Evolutionary conservation across 331 rosid genomes (phyloP).

Genomic region (Arachis monticola): DNA sequence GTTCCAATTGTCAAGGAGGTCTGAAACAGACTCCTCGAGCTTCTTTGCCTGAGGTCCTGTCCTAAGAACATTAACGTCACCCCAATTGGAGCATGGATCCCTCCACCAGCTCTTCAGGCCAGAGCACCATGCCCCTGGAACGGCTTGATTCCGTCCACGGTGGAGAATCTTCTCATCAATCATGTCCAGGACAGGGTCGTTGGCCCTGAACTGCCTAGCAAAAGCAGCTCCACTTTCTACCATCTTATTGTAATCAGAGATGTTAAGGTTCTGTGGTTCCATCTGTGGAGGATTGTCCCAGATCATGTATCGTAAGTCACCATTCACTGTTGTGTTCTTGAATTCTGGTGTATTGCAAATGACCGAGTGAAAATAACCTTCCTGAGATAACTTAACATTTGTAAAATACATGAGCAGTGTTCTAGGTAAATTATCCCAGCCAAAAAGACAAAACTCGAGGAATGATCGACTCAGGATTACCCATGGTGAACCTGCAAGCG

Average conservation of each 20-base stretch:
- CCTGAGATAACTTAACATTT: constrained; percentile 67
- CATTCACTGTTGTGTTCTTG: constrained; percentile 71
- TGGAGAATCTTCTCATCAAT: constrained; percentile 63
- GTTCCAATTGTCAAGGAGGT: constrained; percentile 65
- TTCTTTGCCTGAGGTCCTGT: constrained; percentile 70
- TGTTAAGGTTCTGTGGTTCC: constrained; percentile 66
- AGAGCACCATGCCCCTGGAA: constrained; percentile 79
- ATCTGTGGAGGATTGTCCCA: constrained; percentile 82
- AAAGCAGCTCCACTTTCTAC: constrained; percentile 72
- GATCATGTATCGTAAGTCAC: constrained; percentile 69
- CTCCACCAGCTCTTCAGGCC: constrained; percentile 70
- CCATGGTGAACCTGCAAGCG: constrained; percentile 83
- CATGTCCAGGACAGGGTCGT: constrained; percentile 66
- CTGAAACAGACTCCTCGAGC: constrained; percentile 63
- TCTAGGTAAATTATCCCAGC: constrained; percentile 86
- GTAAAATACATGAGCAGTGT: constrained; percentile 76
- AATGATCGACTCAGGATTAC: constrained; percentile 70
- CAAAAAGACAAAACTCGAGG: constrained; percentile 68
- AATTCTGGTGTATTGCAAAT: constrained; percentile 73
- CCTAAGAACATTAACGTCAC: constrained; percentile 59
- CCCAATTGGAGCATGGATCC: constrained; percentile 80
- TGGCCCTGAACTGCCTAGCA: constrained; percentile 61
- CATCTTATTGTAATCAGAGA: constrained; percentile 62
- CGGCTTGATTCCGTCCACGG: constrained; percentile 51
- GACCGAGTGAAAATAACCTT: constrained; percentile 79